A percentile compares a stretch with the other conserved stretches of the same genome.
Conservation (phyloP, 148 eudicot species). For the Rhododendron henanense region DNA sequence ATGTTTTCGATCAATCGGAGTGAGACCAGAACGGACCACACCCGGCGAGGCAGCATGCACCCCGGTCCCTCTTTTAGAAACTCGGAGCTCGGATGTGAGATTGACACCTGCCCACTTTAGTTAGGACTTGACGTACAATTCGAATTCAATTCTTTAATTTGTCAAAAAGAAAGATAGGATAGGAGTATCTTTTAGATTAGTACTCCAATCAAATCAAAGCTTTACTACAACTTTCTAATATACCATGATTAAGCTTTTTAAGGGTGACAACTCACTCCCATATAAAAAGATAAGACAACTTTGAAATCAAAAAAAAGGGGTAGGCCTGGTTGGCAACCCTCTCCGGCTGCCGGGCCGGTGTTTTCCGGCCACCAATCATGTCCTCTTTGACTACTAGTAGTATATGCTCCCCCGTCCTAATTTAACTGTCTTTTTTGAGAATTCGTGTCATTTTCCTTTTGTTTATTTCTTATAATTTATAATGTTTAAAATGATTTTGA, state of each 20-base stretch:
- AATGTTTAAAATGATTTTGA: too few relatives aligned
- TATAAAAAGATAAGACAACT: slow-evolving; percentile 15
- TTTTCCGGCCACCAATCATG: slow-evolving; percentile 28
- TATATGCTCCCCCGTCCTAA: too few relatives aligned
- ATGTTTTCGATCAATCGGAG: too few relatives aligned
- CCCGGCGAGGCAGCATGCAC: too few relatives aligned
- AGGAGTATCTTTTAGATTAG: not conserved
- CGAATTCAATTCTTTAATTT: not conserved
- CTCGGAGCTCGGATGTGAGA: not conserved
- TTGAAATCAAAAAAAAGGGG: not conserved
- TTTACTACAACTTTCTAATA: slow-evolving; percentile 14
- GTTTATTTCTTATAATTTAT: too few relatives aligned
- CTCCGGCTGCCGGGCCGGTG: not conserved
- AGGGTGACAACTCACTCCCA: slow-evolving; percentile 25
- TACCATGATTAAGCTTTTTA: slow-evolving; percentile 18
- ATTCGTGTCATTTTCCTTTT: too few relatives aligned
- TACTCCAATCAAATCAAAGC: slow-evolving; percentile 16
- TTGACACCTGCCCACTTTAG: not conserved
- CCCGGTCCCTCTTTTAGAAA: too few relatives aligned
- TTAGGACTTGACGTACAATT: not conserved
- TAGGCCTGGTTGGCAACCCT: slow-evolving; percentile 2
- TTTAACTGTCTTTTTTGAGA: too few relatives aligned
- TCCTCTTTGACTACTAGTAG: not conserved
- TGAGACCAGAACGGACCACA: too few relatives aligned
- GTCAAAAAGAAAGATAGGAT: not conserved